Evolutionary conservation across 1,284 basidiomycete species (phyloP), one percentile per base, ranked within the genome.

Genomic region (Trichosporon ovoides): DNA sequence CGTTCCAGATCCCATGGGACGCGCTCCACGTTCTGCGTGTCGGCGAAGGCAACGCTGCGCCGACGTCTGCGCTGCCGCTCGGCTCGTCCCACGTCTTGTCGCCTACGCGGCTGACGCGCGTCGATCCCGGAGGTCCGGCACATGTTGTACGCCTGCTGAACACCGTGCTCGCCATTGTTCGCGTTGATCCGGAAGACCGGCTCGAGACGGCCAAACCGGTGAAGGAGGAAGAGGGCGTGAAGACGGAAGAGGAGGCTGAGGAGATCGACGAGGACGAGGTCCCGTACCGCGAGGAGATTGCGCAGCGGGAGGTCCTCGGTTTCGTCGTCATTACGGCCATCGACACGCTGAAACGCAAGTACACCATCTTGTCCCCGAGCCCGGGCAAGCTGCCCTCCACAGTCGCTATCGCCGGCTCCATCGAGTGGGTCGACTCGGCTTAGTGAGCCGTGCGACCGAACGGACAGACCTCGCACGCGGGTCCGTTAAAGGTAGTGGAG

Each of bases 31-130:
- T 73, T 12, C 56, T 75, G 2, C 57, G 73, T 7, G 75, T 76
- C 4, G 73, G 76, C 7, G 76, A 75, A 55, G 72, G 73, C 65
- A 83, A 87, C n/a, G 89, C 94, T 80, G 93, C 92, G 0, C 94
- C 94, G 0, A 85, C 87, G 3, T 90, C 89, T 7, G 93, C 93
- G 0, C 81, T 98, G 13, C 94, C 93, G 5, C 88, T 97, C 52
- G 94, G 94, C 24, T 88, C 88, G 1, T 80, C 85, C 10, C 85
- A 92, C 24, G 83, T 84, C 0, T 83, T 96, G 3, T 89, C 89
- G 1, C 90, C 94, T 68, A 91, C 93, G 75, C 88, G 92, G 64
- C 87, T 94, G 50, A 84, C 89, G 0, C 74, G 81, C 14, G 82
- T 97, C 14, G 89, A 96, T 70, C 87, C 90, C 2, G 78, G 83